Evolutionary conservation across 1,284 basidiomycete species (phyloP).

Genomic region (Cryptococcus depauperatus): DNA sequence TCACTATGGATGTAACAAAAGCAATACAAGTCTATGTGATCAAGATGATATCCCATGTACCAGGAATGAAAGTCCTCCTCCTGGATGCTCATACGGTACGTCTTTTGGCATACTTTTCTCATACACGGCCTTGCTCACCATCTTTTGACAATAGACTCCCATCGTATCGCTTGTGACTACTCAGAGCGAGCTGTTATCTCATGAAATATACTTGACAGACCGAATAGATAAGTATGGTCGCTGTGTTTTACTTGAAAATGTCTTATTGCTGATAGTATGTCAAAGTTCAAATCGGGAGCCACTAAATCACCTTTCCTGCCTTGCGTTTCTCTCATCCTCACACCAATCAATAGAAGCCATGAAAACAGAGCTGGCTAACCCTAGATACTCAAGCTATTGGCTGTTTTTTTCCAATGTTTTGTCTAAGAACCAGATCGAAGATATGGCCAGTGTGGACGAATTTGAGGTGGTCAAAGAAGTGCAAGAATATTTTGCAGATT

Average conservation of each 20-base stretch:
- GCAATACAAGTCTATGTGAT: constrained; percentile 90
- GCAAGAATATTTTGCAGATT: constrained; percentile 96
- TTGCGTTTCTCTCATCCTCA: constrained; percentile 80
- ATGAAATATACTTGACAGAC: constrained; percentile 97
- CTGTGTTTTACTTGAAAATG: not conserved
- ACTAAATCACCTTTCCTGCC: constrained; percentile 93
- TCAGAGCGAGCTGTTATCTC: constrained; percentile 85
- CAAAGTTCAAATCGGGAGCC: constrained; percentile 61
- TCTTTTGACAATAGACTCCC: constrained; percentile 61
- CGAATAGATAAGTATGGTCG: constrained; percentile 71
- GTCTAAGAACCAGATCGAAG: constrained; percentile 83
- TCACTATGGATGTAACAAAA: constrained; percentile 83
- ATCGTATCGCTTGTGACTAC: constrained; percentile 93
- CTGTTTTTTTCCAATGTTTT: constrained; percentile 93
- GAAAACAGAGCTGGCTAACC: constrained; percentile 74
- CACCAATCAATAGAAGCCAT: constrained; percentile 74
- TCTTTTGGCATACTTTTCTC: constrained; percentile 2
- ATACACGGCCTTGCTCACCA: not conserved
- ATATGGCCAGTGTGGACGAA: constrained; percentile 88
- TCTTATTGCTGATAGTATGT: not conserved
- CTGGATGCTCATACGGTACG: constrained; percentile 90
- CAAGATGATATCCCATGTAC: constrained; percentile 77
- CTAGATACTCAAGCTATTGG: constrained; percentile 94
- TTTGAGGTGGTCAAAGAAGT: constrained; percentile 95
- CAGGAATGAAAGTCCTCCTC: constrained; percentile 94